A percentile compares a stretch with the other conserved stretches of the same genome.
These are phyloP conservation scores for Xylaria nigripes DNA, from an alignment of 495 filamentous ascomycete genomes.

Conservation along the genomic window DNA sequence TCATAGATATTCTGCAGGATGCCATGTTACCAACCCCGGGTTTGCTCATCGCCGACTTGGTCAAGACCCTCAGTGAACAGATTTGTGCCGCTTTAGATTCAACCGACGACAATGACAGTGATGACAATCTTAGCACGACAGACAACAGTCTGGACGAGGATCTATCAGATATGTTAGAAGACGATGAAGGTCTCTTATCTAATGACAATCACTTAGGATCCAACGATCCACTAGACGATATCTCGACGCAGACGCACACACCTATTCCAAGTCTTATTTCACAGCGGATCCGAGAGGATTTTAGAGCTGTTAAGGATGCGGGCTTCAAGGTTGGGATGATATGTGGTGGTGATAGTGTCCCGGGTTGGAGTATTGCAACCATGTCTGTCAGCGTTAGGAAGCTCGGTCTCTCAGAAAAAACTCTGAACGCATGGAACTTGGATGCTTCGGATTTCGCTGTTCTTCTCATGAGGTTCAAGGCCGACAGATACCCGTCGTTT, in stretches of 20 bases:
- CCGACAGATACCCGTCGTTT: conserved; percentile 46
- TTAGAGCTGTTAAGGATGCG: conserved; percentile 50
- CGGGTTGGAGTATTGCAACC: conserved; percentile 43
- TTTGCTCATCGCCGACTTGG: conserved; percentile 22
- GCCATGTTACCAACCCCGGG: conserved; percentile 11
- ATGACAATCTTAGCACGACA: conserved; percentile 17
- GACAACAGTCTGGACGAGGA: conserved; percentile 14
- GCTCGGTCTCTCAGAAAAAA: conserved; percentile 69
- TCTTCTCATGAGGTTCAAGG: conserved; percentile 60
- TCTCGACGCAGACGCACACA: too few relatives aligned
- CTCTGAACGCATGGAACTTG: conserved; percentile 70
- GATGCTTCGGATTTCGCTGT: conserved; percentile 61
- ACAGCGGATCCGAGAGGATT: conserved; percentile 51
- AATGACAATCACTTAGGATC: conserved; percentile 17
- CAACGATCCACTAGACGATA: conserved; percentile 6
- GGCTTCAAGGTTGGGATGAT: conserved; percentile 71
- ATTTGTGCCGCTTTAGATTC: conserved; percentile 12
- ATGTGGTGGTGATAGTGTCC: conserved; percentile 36
- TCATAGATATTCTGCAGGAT: conserved; percentile 20
- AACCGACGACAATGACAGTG: conserved; percentile 19
- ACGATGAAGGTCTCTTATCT: conserved; percentile 17
- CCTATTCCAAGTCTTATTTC: conserved; percentile 3
- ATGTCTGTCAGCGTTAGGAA: conserved; percentile 60
- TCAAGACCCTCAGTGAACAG: conserved; percentile 15
- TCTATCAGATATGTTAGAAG: conserved; percentile 25